Evolutionary conservation across 805 yeast species (phyloP), one percentile per base, ranked within the genome.

Genomic region (Yamadazyma scolyti): DNA sequence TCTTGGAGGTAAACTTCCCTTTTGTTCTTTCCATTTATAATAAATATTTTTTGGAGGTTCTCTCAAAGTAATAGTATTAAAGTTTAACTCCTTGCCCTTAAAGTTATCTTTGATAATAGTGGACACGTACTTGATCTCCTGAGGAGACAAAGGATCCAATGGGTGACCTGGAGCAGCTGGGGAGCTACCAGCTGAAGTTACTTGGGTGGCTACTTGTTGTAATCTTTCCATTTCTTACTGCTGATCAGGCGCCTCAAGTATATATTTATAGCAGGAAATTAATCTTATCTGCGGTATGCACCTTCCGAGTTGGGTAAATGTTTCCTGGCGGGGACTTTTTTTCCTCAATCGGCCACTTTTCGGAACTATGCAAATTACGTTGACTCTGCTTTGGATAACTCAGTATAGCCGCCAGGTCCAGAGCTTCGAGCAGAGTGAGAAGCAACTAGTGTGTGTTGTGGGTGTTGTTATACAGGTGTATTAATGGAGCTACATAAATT

Each of bases 41-140:
- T 65, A 81, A 5, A 73, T 75, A 38, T 61, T 63, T 57, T 82
- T 82, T 38, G 76, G 59, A 40, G 90, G 90, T 59, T 82, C 90
- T 49, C 75, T 71, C 33, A 82, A 60, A 23, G 88, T 77, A 40
- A 82, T 68, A 20, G 85, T 78, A 59, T 82, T 82, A 68, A 81
- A 82, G 22, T 68, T 48, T 38, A 81, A 61, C 15, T 48, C 40
- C 30, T 55, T 63, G 13, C 73, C 74, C 27, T 60, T 51, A 46
- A 65, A 76, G 39, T 71, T 51, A 15, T 61, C 57, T 51, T 70
- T 73, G 37, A 82, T 63, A 27, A 77, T 54, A 23, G 56, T 50
- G n/a, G 82, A 67, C 16, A 72, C 78, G 9, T 73, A 66, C 46
- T 68, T 65, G 51, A 82, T 77, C 61, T 82, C 90, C 31, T 52